Evolutionary conservation across 2,329 filamentous ascomycete genomes (phyloP).

Genomic region (Aspergillus sp.): DNA sequence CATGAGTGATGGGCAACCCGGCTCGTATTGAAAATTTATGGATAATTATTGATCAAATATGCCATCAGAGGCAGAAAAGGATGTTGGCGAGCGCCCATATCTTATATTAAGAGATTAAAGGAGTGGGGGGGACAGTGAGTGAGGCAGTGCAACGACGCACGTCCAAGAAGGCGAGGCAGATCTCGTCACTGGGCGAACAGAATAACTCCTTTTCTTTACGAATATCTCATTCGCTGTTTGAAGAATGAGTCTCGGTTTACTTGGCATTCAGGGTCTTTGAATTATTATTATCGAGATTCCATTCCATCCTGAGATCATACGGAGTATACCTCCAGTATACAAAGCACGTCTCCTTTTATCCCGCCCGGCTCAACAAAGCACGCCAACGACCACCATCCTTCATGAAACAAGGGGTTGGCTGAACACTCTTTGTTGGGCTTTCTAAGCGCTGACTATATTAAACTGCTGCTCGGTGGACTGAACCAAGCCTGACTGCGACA

Average conservation of each 20-base stretch:
- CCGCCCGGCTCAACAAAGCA: not conserved
- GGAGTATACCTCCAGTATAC: too few relatives aligned
- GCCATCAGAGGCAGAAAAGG: not conserved
- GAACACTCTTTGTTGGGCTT: not conserved
- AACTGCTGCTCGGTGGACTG: not conserved
- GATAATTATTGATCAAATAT: not conserved
- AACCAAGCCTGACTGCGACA: not conserved
- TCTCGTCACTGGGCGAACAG: too few relatives aligned
- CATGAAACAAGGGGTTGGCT: not conserved
- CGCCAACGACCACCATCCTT: not conserved
- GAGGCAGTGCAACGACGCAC: not conserved
- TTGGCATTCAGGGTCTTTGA: not conserved
- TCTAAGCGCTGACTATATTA: slow-evolving; percentile 7
- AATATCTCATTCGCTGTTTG: not conserved
- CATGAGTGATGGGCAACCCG: not conserved
- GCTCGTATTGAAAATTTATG: not conserved
- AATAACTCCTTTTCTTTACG: not conserved
- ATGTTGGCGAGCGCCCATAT: not conserved
- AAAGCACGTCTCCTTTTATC: not conserved
- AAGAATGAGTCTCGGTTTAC: not conserved
- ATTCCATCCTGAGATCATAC: not conserved
- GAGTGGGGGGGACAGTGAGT: not conserved
- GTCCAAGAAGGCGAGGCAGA: not conserved
- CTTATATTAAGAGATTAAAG: not conserved
- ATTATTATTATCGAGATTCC: not conserved